Conservation (phyloP, 1,139 yeast genomes). For the Yarrowia galli region DNA sequence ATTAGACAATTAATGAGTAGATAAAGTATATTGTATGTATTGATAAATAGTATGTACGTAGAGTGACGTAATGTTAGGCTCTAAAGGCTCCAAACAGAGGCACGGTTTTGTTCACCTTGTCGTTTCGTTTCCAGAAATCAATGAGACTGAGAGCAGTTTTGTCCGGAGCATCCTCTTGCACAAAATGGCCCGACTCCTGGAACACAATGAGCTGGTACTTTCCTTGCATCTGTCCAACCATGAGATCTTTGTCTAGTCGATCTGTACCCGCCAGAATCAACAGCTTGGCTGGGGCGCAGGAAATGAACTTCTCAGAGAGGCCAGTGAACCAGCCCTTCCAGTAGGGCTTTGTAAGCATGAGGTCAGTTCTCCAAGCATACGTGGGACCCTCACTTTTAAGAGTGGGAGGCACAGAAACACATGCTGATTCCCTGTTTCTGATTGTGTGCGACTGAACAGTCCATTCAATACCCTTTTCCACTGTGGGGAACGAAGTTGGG, state of each 20-base stretch:
- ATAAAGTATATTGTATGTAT: constrained; percentile 1
- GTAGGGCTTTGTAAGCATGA: constrained; percentile 63
- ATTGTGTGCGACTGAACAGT: constrained; percentile 63
- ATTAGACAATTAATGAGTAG: not conserved
- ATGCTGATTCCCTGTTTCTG: constrained; percentile 67
- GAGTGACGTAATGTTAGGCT: constrained; percentile 1
- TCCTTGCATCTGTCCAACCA: constrained; percentile 95
- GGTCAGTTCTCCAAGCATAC: constrained; percentile 67
- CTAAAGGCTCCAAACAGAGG: constrained; percentile 49
- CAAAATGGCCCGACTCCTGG: constrained; percentile 84
- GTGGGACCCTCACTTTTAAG: not conserved
- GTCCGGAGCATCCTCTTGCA: constrained; percentile 86
- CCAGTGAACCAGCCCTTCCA: constrained; percentile 87
- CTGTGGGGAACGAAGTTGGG: constrained; percentile 63
- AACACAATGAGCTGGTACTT: constrained; percentile 88
- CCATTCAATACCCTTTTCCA: constrained; percentile 80
- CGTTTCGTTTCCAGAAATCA: constrained; percentile 64
- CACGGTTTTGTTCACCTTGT: constrained; percentile 48
- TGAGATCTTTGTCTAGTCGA: constrained; percentile 79
- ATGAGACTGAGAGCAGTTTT: constrained; percentile 61
- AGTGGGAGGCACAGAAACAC: constrained; percentile 69
- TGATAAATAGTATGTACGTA: constrained; percentile 6
- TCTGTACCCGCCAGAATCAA: constrained; percentile 91
- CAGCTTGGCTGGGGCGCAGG: constrained; percentile 66
- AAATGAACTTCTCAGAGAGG: constrained; percentile 69